These are phyloP conservation scores for Hygrocybe punicea DNA, from an alignment of 768 basidiomycete genomes.

Conservation along the genomic window DNA sequence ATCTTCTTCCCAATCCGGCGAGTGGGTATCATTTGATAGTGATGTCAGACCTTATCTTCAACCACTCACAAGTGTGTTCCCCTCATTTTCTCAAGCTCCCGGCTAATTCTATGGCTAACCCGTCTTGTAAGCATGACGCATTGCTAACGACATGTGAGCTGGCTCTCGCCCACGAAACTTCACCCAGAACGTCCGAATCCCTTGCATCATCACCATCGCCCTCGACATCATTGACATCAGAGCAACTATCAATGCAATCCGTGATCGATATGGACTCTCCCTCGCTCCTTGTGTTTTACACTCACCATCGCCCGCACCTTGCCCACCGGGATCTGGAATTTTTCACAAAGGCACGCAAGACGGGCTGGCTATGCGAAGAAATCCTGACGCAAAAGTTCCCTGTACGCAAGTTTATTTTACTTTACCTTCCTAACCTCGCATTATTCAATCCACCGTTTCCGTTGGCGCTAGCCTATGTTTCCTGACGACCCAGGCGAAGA, in stretches of 20 bases:
- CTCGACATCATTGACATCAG: too few relatives aligned
- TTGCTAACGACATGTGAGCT: slow-evolving; percentile 70
- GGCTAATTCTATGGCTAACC: not conserved
- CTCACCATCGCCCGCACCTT: slow-evolving; percentile 82
- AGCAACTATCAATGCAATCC: not conserved
- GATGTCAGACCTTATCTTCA: slow-evolving; percentile 91
- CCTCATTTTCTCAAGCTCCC: not conserved
- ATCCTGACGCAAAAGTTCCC: slow-evolving; percentile 62
- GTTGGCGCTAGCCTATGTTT: slow-evolving; percentile 71
- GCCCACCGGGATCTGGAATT: slow-evolving; percentile 82
- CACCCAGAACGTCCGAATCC: not conserved
- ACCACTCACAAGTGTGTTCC: slow-evolving; percentile 77
- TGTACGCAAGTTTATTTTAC: slow-evolving; percentile 41
- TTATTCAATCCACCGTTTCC: not conserved
- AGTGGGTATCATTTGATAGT: slow-evolving; percentile 73
- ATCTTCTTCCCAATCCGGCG: slow-evolving; percentile 17
- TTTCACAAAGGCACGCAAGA: slow-evolving; percentile 57
- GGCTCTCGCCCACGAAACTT: slow-evolving; percentile 28
- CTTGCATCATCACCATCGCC: not conserved
- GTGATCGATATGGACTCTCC: slow-evolving; percentile 13
- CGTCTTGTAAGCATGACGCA: slow-evolving; percentile 64
- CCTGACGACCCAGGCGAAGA: slow-evolving; percentile 81
- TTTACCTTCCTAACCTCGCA: not conserved
- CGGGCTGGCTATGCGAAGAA: slow-evolving; percentile 72
- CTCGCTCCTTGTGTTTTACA: slow-evolving; percentile 76